phyloP scores from a whole-genome alignment of 2,329 filamentous ascomycete species.

The Juglanconis oblonga region DNA sequence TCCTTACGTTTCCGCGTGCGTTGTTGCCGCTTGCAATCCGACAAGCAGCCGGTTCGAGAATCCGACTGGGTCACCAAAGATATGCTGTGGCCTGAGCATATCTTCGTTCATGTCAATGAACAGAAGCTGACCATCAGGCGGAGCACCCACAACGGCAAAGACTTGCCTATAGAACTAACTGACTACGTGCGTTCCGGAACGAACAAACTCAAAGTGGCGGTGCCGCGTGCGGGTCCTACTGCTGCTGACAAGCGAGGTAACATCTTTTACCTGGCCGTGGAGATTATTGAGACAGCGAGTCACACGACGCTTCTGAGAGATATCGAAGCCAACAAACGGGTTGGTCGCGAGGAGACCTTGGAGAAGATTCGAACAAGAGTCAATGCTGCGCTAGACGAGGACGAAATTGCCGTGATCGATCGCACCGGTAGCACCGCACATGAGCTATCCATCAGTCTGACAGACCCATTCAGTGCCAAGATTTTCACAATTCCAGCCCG shows the following conservation, averaged over 20 bases:
- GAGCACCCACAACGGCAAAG: conserved; percentile 70
- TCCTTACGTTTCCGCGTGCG: conserved; percentile 67
- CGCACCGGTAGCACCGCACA: conserved; percentile 27
- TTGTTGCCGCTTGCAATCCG: conserved; percentile 44
- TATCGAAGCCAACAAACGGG: conserved; percentile 33
- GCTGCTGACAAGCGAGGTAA: conserved; percentile 16
- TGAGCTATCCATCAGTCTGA: conserved; percentile 59
- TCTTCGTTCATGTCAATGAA: conserved; percentile 68
- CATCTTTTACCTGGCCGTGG: conserved; percentile 66
- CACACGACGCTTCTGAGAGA: conserved; percentile 42
- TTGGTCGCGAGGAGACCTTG: conserved; percentile 48
- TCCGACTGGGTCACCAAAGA: conserved; percentile 61
- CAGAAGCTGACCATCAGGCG: conserved; percentile 56
- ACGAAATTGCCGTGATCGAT: conserved; percentile 60
- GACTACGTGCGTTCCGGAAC: conserved; percentile 51
- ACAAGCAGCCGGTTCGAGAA: conserved; percentile 33
- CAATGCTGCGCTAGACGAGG: conserved; percentile 45
- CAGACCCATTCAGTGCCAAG: conserved; percentile 63
- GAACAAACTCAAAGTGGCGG: conserved; percentile 60
- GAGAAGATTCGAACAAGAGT: conserved; percentile 53
- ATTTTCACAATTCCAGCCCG: conserved; percentile 73
- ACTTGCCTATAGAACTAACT: conserved; percentile 75
- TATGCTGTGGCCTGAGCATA: conserved; percentile 67
- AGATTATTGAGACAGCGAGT: conserved; percentile 59
- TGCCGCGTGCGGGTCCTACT: conserved; percentile 24